Conservation (phyloP, 2,329 filamentous ascomycete genomes). For the Apiospora koreana region DNA sequence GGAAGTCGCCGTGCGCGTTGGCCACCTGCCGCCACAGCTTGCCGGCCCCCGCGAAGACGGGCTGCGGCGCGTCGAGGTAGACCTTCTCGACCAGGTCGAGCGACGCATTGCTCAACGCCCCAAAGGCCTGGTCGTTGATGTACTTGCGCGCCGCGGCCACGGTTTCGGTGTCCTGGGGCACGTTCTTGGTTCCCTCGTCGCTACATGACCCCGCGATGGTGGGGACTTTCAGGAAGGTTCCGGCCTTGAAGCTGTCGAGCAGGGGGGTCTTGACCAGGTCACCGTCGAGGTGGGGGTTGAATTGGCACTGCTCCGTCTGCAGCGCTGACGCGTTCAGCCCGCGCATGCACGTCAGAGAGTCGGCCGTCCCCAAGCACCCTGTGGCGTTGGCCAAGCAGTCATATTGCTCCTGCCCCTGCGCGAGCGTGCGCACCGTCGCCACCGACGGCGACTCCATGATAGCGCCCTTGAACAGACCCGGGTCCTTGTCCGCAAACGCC, state of each 20-base stretch:
- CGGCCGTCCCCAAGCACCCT: constrained; percentile 32
- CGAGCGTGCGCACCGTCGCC: constrained; percentile 40
- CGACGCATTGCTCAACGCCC: constrained; percentile 35
- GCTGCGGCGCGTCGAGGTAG: constrained; percentile 38
- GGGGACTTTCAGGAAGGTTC: constrained; percentile 51
- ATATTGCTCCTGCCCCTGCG: constrained; percentile 49
- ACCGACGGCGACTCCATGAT: constrained; percentile 49
- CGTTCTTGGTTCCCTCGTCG: constrained; percentile 64
- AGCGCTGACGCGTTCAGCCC: constrained; percentile 34
- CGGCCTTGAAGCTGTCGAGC: constrained; percentile 43
- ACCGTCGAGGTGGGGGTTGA: constrained; percentile 49
- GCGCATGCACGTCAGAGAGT: constrained; percentile 45
- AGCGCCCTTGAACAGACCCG: constrained; percentile 47
- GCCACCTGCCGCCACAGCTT: constrained; percentile 11
- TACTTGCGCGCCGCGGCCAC: constrained; percentile 46
- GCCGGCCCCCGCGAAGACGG: constrained; percentile 34
- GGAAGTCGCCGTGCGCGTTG: constrained; percentile 55
- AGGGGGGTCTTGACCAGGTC: constrained; percentile 49
- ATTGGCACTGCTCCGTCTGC: constrained; percentile 8
- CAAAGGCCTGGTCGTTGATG: constrained; percentile 46
- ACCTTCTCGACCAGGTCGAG: constrained; percentile 34
- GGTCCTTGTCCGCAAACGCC: constrained; percentile 47
- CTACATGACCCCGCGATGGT: constrained; percentile 53
- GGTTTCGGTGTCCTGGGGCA: constrained; percentile 43
- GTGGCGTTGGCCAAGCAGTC: constrained; percentile 42